These are phyloP conservation scores for Cylindrodendrum hubeiense DNA, from an alignment of 2,329 filamentous ascomycete species.

Conservation along the genomic window DNA sequence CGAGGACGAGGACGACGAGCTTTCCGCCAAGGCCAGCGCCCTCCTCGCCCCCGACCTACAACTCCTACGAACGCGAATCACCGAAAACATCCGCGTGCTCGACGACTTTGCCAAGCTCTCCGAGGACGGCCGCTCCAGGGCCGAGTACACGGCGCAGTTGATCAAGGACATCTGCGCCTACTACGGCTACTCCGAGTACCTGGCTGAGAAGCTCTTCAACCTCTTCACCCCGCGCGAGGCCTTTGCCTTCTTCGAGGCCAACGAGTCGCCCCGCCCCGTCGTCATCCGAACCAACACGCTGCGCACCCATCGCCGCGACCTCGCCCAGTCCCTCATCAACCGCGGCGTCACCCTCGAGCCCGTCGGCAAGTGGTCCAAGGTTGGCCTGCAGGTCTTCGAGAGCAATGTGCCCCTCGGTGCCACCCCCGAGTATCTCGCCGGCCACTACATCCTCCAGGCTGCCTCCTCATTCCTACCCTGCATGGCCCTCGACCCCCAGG, in stretches of 20 bases:
- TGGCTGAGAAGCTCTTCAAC: slow-evolving; percentile 96
- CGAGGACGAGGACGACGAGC: slow-evolving; percentile 72
- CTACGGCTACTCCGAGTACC: slow-evolving; percentile 93
- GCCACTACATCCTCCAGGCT: slow-evolving; percentile 97
- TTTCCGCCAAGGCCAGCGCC: slow-evolving; percentile 69
- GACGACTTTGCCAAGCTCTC: slow-evolving; percentile 88
- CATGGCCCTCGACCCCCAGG: slow-evolving; percentile 95
- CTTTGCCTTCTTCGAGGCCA: slow-evolving; percentile 98
- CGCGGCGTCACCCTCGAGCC: slow-evolving; percentile 96
- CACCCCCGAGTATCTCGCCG: slow-evolving; percentile 96
- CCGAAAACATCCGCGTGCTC: slow-evolving; percentile 91
- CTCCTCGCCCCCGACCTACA: slow-evolving; percentile 90
- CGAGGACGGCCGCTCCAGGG: slow-evolving; percentile 83
- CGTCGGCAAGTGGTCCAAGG: slow-evolving; percentile 98
- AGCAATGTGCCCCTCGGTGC: slow-evolving; percentile 87
- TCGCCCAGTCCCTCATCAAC: slow-evolving; percentile 95
- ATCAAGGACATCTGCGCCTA: slow-evolving; percentile 95
- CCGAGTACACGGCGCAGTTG: slow-evolving; percentile 89
- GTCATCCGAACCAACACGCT: slow-evolving; percentile 98
- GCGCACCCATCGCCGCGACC: slow-evolving; percentile 79
- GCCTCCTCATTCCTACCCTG: slow-evolving; percentile 97
- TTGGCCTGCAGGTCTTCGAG: slow-evolving; percentile 96
- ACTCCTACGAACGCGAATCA: slow-evolving; percentile 88
- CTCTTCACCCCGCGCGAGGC: slow-evolving; percentile 94
- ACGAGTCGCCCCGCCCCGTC: slow-evolving; percentile 92